These are phyloP conservation scores for maize (Zea mays) DNA, from an alignment of 176 grass and related monocot species.

Conservation along the genomic window DNA sequence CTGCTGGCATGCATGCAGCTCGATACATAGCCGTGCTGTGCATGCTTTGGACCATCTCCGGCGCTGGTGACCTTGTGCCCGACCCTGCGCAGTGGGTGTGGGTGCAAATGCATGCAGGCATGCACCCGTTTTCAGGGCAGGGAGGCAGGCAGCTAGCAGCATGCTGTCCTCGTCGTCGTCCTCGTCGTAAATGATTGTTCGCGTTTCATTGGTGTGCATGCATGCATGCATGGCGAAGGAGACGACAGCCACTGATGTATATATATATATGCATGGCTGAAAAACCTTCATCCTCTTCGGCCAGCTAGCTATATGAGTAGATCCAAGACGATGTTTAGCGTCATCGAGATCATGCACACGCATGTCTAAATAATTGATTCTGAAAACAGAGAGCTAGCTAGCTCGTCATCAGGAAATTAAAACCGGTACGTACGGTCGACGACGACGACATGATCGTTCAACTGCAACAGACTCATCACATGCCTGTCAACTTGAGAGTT, in stretches of 20 bases:
- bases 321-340: neutral
- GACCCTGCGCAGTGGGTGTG: neutral
- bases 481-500: neutral
- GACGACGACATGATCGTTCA: neutral
- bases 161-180: neutral
- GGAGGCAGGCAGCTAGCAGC: neutral
- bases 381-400: neutral
- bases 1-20: neutral
- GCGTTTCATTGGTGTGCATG: neutral
- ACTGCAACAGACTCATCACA: neutral
- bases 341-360: neutral
- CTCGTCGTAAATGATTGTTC: neutral
- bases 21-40: neutral
- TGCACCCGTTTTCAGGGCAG: neutral
- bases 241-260: neutral
- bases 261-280: neutral
- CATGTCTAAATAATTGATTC: neutral
- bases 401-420: neutral
- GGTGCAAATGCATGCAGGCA: neutral
- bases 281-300: neutral
- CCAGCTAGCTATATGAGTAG: too few relatives aligned
- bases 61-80: neutral
- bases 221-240: too few relatives aligned
- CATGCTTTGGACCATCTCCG: neutral
- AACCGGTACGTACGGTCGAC: neutral